These are phyloP conservation scores for Alternaria brassicicola DNA, from an alignment of 2,329 filamentous ascomycete species.

Conservation along the genomic window DNA sequence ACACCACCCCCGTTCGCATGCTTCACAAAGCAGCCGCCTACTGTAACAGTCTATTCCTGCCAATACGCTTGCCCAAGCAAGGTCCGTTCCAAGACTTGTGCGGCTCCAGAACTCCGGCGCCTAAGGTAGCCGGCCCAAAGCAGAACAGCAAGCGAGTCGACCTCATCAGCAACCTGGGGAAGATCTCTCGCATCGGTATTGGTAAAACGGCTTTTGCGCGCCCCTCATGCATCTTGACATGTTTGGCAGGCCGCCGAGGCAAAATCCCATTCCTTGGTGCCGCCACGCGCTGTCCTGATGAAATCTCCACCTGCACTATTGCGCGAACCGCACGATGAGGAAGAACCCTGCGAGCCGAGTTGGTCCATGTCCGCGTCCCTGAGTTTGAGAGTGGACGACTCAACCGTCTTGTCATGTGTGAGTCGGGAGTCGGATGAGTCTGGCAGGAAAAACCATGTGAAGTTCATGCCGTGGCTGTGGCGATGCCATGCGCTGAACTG, in stretches of 20 bases:
- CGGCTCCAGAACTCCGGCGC: constrained; percentile 11
- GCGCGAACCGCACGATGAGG: constrained; percentile 5
- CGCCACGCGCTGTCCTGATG: constrained; percentile 7
- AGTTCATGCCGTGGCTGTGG: not conserved
- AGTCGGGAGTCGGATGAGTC: not conserved
- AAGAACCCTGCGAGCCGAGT: constrained; percentile 1
- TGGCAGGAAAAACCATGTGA: not conserved
- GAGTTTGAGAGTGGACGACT: not conserved
- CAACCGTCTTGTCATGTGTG: constrained; percentile 1
- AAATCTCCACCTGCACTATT: constrained; percentile 12
- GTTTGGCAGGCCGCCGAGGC: constrained; percentile 11
- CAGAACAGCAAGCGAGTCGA: constrained; percentile 12
- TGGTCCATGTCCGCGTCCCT: not conserved
- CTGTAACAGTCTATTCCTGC: constrained; percentile 1
- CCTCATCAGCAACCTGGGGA: constrained; percentile 8
- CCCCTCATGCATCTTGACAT: constrained; percentile 4
- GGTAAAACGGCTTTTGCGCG: constrained; percentile 7
- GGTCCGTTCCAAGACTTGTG: constrained; percentile 9
- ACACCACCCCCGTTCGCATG: constrained; percentile 1
- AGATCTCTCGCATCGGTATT: constrained; percentile 10
- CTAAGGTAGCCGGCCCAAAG: not conserved
- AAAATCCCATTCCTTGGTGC: not conserved
- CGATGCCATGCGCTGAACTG: not conserved
- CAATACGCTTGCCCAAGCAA: not conserved
- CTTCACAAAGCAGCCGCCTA: not conserved